Percentiles rank a stretch among this genome's conserved stretches.
Conservation (phyloP, 139 green algal species). For the Volvox africanus region DNA sequence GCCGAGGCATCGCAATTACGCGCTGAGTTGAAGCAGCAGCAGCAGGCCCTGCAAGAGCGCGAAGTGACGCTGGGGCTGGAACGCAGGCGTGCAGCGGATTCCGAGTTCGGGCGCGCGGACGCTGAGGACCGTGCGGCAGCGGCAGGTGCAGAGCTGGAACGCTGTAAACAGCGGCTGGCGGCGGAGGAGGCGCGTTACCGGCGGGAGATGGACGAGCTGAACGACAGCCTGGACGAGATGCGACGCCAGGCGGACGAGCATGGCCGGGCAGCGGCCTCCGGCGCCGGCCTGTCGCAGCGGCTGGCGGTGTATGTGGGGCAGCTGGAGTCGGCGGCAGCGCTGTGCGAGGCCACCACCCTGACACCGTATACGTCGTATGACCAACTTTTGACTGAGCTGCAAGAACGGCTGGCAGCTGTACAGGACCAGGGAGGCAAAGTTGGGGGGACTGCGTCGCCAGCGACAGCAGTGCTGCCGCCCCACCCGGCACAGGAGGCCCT, state of each 20-base stretch:
- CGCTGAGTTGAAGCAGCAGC: not conserved
- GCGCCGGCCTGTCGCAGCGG: slow-evolving; percentile 14
- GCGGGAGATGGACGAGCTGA: slow-evolving; percentile 54
- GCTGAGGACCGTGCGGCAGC: not conserved
- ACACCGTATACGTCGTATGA: not conserved
- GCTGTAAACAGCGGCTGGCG: slow-evolving; percentile 40
- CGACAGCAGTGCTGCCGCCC: not conserved
- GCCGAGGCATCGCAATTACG: not conserved
- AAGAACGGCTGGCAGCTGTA: not conserved
- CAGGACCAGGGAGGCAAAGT: not conserved
- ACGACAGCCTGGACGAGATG: slow-evolving; percentile 62
- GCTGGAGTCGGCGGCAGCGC: not conserved
- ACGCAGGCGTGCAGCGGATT: not conserved
- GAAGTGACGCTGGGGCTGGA: not conserved
- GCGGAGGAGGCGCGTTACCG: not conserved
- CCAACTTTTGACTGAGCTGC: not conserved
- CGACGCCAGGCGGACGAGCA: slow-evolving; percentile 37
- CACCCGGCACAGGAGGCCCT: not conserved
- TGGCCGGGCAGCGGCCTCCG: not conserved
- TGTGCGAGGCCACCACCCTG: not conserved
- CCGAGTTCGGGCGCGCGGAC: not conserved
- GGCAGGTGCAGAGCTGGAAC: slow-evolving; percentile 36
- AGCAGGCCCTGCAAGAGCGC: not conserved
- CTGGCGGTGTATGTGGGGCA: not conserved
- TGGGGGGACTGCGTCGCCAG: not conserved